Evolutionary conservation across 2,329 filamentous ascomycete species (phyloP).

Genomic region (Colletotrichum higginsianum): DNA sequence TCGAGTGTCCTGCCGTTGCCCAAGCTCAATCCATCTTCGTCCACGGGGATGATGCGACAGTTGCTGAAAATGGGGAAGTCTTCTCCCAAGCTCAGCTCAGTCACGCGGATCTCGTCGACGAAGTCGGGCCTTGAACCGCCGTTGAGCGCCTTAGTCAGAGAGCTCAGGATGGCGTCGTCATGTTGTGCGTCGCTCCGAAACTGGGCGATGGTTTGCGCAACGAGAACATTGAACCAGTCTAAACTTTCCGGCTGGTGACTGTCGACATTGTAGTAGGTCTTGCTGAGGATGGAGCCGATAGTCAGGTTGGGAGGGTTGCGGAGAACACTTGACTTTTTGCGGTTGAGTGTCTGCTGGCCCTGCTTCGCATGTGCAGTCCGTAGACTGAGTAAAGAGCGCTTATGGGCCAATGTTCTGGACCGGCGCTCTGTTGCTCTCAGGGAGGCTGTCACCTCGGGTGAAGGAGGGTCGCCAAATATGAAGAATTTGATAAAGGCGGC

Average conservation of each 20-base stretch:
- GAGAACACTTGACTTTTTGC: conserved; percentile 80
- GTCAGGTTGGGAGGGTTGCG: conserved; percentile 82
- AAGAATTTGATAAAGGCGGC: conserved; percentile 99
- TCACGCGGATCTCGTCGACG: conserved; percentile 92
- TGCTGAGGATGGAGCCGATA: conserved; percentile 93
- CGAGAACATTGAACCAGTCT: conserved; percentile 98
- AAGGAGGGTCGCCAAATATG: conserved; percentile 96
- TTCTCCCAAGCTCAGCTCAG: conserved; percentile 93
- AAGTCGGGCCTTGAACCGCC: conserved; percentile 90
- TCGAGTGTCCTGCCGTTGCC: conserved; percentile 66
- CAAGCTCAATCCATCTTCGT: conserved; percentile 79
- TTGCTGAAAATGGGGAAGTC: conserved; percentile 99
- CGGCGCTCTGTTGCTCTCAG: conserved; percentile 82
- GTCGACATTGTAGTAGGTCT: conserved; percentile 97
- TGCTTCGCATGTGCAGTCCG: conserved; percentile 61
- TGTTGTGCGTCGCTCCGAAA: conserved; percentile 93
- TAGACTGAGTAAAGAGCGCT: conserved; percentile 78
- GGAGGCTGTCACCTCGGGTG: conserved; percentile 83
- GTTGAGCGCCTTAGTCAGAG: conserved; percentile 88
- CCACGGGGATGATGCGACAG: conserved; percentile 93
- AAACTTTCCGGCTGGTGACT: conserved; percentile 96
- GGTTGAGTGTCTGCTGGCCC: conserved; percentile 64
- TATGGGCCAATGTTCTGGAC: conserved; percentile 81
- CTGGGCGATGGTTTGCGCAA: conserved; percentile 97
- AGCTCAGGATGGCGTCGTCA: conserved; percentile 90